These are phyloP conservation scores for Leccinum pellstonianum DNA, from an alignment of 768 basidiomycete species.

Conservation along the genomic window DNA sequence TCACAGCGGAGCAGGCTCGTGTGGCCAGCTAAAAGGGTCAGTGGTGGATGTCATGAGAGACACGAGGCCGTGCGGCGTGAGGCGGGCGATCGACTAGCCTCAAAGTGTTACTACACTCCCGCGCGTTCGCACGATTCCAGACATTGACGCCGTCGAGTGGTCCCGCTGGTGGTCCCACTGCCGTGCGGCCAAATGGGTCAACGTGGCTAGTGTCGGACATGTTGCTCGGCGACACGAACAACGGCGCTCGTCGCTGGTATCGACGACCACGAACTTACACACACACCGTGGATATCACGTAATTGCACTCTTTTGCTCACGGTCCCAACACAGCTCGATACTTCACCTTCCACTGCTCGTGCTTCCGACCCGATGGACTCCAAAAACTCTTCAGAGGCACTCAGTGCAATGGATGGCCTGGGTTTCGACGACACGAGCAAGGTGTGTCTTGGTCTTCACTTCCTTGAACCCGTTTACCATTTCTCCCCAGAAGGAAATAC, in stretches of 20 bases:
- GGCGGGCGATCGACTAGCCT: conserved; percentile 16
- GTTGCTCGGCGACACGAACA: conserved; percentile 7
- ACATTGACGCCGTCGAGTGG: conserved; percentile 16
- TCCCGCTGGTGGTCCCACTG: conserved; percentile 3
- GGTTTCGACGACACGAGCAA: conserved; percentile 76
- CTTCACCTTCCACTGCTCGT: not conserved
- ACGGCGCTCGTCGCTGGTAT: conserved; percentile 6
- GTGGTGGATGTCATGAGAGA: conserved; percentile 48
- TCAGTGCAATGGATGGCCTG: conserved; percentile 38
- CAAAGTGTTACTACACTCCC: conserved; percentile 21
- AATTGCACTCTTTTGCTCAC: conserved; percentile 27
- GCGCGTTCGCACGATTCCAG: conserved; percentile 31
- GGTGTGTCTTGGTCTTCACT: conserved; percentile 37
- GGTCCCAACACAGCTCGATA: conserved; percentile 1
- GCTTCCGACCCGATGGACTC: conserved; percentile 18
- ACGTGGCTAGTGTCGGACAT: not conserved
- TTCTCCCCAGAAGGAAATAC: conserved; percentile 70
- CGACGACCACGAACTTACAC: conserved; percentile 9
- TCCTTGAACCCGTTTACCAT: conserved; percentile 5
- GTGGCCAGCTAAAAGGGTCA: conserved; percentile 41
- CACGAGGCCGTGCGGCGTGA: conserved; percentile 38
- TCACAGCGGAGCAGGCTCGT: conserved; percentile 55
- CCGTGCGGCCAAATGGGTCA: conserved; percentile 1
- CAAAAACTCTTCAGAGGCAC: conserved; percentile 25
- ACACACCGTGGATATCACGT: conserved; percentile 18